phyloP scores from a whole-genome alignment of 2,329 filamentous ascomycete genomes.

The Ophioceras dolichostomum region DNA sequence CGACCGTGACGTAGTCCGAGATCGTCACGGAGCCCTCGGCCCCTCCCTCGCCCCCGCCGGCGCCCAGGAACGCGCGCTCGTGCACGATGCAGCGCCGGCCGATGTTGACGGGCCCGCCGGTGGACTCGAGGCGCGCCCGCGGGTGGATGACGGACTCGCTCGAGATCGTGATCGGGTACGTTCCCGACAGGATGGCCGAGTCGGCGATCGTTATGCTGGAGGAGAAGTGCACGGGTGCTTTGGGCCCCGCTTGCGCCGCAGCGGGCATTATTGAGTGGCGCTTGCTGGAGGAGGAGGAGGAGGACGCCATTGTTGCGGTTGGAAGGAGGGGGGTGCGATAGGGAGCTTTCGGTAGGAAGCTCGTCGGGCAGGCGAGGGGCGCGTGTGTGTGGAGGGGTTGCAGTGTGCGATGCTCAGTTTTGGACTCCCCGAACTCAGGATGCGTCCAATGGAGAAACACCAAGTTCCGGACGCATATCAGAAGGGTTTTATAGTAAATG shows the following conservation, averaged over 20 bases:
- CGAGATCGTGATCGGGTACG: conserved; percentile 66
- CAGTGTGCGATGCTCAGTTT: too few species aligned
- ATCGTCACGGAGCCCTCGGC: conserved; percentile 38
- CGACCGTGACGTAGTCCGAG: conserved; percentile 49
- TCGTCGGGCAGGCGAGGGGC: too few species aligned
- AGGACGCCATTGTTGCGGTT: too few species aligned
- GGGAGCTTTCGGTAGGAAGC: conserved; percentile 4
- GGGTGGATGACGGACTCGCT: conserved; percentile 78
- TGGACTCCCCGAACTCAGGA: too few species aligned
- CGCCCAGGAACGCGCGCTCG: conserved; percentile 51
- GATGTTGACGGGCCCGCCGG: conserved; percentile 65
- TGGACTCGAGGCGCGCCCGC: conserved; percentile 66
- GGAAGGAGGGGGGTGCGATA: too few species aligned
- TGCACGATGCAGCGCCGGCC: conserved; percentile 73
- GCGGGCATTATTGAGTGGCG: conserved; percentile 44
- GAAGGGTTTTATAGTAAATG: too few species aligned
- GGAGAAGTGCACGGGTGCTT: conserved; percentile 49
- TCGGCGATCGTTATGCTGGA: conserved; percentile 43
- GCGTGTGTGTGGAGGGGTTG: too few species aligned
- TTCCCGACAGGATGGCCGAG: conserved; percentile 52
- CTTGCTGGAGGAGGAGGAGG: conserved; percentile 33
- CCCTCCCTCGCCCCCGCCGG: conserved; percentile 18
- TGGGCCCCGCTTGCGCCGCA: conserved; percentile 39
- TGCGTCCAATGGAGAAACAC: too few species aligned
- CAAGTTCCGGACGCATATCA: too few species aligned